Percentiles rank a stretch among this genome's conserved stretches.
These are phyloP conservation scores for Chrysoporthe puriensis DNA, from an alignment of 2,329 filamentous ascomycete species.

Conservation along the genomic window DNA sequence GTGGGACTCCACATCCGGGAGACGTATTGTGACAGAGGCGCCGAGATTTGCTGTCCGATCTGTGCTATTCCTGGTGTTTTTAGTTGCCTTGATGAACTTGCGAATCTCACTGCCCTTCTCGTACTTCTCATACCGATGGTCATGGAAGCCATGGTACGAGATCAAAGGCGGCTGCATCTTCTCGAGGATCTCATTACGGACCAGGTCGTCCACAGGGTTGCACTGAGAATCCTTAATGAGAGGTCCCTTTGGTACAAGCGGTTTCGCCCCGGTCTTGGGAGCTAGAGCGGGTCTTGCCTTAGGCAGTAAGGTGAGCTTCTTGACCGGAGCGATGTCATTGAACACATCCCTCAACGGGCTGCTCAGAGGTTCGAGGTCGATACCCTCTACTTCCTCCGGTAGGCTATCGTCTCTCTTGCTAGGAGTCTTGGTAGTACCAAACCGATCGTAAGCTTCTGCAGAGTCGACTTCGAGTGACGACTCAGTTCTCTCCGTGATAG, in stretches of 20 bases:
- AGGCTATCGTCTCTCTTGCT: slow-evolving; percentile 56
- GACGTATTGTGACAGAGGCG: slow-evolving; percentile 67
- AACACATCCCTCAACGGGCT: slow-evolving; percentile 74
- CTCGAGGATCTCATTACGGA: slow-evolving; percentile 75
- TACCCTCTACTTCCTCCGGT: slow-evolving; percentile 33
- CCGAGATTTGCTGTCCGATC: slow-evolving; percentile 65
- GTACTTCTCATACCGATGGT: slow-evolving; percentile 66
- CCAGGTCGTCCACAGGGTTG: slow-evolving; percentile 81
- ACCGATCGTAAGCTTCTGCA: slow-evolving; percentile 54
- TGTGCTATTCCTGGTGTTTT: slow-evolving; percentile 57
- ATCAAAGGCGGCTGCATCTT: slow-evolving; percentile 73
- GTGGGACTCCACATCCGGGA: slow-evolving; percentile 64
- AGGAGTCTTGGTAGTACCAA: slow-evolving; percentile 73
- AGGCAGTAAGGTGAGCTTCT: slow-evolving; percentile 51
- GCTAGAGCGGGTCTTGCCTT: slow-evolving; percentile 45
- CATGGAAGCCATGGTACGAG: slow-evolving; percentile 79
- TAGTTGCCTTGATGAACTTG: slow-evolving; percentile 73
- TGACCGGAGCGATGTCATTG: slow-evolving; percentile 52
- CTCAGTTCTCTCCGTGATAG: slow-evolving; percentile 95
- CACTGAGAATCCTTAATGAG: slow-evolving; percentile 83
- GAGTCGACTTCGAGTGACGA: slow-evolving; percentile 74
- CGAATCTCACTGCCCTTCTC: slow-evolving; percentile 77
- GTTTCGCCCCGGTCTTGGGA: slow-evolving; percentile 38
- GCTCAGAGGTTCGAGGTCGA: slow-evolving; percentile 51
- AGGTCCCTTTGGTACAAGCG: slow-evolving; percentile 61